Evolutionary conservation across 805 yeast genomes (phyloP), one percentile per base, ranked within the genome.

Genomic region (Wickerhamomyces rabaulensis): DNA sequence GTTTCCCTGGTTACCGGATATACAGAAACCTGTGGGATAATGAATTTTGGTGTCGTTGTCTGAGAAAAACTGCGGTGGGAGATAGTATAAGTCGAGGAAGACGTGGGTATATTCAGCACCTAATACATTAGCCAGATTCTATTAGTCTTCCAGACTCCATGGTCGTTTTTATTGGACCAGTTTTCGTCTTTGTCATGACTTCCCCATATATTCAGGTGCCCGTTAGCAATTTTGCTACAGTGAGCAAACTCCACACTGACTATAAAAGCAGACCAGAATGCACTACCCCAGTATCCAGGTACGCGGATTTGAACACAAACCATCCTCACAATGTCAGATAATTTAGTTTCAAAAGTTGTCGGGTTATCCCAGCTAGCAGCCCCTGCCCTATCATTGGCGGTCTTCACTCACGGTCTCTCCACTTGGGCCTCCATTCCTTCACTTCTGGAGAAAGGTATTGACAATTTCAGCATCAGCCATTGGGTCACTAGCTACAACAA

Each of bases 361-460:
- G 54, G 57, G 6, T 23, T 47, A 5, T 33, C 49, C 3, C 55
- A 51, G 27, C 41, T 49, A 17, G 55, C 52, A 19, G 52, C 60
- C 1, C 60, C 56, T 16, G 48, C 47, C 4, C 19, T 52, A 22
- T 29, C 47, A 10, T 42, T 54, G 1, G 54, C 46, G 19, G 43
- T 52, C 19, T 41, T 55, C 29, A 48, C 50, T 9, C 44, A 50
- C 36, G 48, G 47, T 12, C 43, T 53, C 3, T 38, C 48, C 3
- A 26, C 53, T 9, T 54, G 57, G 56, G 49, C 47, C 22, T 43
- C 51, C 2, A 43, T 54, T 17, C 57, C 57, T 9, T 42, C 54
- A 2, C 45, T 55, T 2, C 39, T 54, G 6, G 46, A 47, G 21
- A 45, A 44, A 10, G 53, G 49, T 3, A 41, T 47, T 12, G 50